These are phyloP conservation scores for Zygoascus biomembranicola DNA, from an alignment of 805 yeast species.

Conservation along the genomic window DNA sequence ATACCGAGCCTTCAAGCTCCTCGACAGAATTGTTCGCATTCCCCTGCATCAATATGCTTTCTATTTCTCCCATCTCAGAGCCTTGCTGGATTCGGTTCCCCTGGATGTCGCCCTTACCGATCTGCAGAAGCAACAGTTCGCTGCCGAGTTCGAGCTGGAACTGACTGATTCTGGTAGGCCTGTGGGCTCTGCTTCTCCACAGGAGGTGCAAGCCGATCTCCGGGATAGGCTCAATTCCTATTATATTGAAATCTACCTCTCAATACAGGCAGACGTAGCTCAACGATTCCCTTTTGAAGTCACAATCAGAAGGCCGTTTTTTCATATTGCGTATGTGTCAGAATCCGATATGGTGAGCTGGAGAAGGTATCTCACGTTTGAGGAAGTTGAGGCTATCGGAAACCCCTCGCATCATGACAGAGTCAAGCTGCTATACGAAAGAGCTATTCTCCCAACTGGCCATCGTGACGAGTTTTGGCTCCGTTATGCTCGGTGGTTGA, in stretches of 20 bases:
- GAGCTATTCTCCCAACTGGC: constrained; percentile 53
- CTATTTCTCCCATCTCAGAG: constrained; percentile 45
- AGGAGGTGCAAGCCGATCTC: constrained; percentile 26
- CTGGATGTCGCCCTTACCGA: constrained; percentile 27
- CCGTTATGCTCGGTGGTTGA: constrained; percentile 49
- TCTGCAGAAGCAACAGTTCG: constrained; percentile 27
- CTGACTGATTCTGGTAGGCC: constrained; percentile 22
- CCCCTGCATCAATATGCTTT: constrained; percentile 85
- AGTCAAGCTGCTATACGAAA: constrained; percentile 50
- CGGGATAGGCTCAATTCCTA: constrained; percentile 37
- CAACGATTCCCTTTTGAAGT: constrained; percentile 69
- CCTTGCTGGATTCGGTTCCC: constrained; percentile 26
- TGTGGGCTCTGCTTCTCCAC: neutral
- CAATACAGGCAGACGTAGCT: constrained; percentile 46
- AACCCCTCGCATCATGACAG: constrained; percentile 12
- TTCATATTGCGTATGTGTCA: constrained; percentile 41
- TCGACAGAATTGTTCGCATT: constrained; percentile 29
- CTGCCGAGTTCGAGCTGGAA: constrained; percentile 16
- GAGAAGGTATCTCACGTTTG: constrained; percentile 54
- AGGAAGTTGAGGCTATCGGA: constrained; percentile 28
- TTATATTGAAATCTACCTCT: constrained; percentile 35
- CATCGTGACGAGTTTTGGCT: constrained; percentile 57
- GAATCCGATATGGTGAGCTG: constrained; percentile 44
- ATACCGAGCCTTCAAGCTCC: constrained; percentile 29
- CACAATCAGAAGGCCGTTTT: constrained; percentile 46